Evolutionary conservation across 2,329 filamentous ascomycete species (phyloP), one percentile per base, ranked within the genome.

Genomic region (Trichophyton rubrum): DNA sequence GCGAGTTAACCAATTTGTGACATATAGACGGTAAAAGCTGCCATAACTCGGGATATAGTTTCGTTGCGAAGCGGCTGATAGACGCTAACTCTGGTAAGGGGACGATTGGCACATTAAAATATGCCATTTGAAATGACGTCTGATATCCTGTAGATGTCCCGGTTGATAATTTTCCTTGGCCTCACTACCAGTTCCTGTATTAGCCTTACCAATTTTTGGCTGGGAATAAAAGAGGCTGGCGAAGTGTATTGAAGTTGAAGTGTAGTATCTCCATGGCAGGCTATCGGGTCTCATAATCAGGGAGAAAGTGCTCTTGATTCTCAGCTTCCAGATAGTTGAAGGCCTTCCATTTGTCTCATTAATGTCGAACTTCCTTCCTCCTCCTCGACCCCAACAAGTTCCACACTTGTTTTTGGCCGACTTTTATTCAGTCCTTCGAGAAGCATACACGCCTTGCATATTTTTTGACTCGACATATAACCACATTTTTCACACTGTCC

Each of bases 401-500:
- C 74, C 38, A 79, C 78, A 6, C 71, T 67, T 6, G 73, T 77
- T 66, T 73, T 75, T 35, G 79, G 79, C 11, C 76, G 68, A 63
- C 78, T 83, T 68, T 93, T 96, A 71, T 99, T 99, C 56, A 99
- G 73, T 0, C 88, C 89, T 67, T 97, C 91, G 2, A 99, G 81
- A 51, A 99, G 77, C 63, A 85, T 87, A 71, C 93, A 99, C 0
- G 93, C 93, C 74, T 99, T 95, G 75, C 93, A 99, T 43, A 96
- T 83, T 33, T 84, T 82, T 73, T 99, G 93, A 67, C 91, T 96
- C 1, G 93, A 96, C 73, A 99, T 88, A 71, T 97, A 99, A 13
- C 93, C 93, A 67, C 93, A 99, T 59, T 84, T 86, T 68, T 86
- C 83, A 70, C 93, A 99, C 64, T 85, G 86, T 1, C 92, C 89